Percentiles rank a stretch among this genome's conserved stretches.
phyloP scores from a whole-genome alignment of 78 protist genomes.

The Dictyostelium firmibasis region DNA sequence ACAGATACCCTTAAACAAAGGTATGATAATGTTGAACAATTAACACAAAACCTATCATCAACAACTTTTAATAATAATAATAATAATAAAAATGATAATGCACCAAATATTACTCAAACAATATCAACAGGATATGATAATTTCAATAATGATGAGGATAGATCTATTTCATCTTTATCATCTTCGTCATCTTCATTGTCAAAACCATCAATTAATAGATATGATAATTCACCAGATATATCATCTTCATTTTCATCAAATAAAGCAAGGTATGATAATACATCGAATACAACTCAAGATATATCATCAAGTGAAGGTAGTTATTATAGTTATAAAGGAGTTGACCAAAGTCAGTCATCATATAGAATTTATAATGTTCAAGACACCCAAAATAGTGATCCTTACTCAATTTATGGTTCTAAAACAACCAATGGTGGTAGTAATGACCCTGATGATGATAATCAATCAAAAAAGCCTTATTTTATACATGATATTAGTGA shows the following conservation, averaged over 20 bases:
- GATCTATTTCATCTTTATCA: neutral
- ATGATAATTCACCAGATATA: neutral
- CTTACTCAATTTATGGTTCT: neutral
- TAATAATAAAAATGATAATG: neutral
- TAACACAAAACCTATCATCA: neutral
- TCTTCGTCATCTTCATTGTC: neutral
- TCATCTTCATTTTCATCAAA: neutral
- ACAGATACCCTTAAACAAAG: neutral
- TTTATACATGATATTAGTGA: conserved; percentile 20
- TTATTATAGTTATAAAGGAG: neutral
- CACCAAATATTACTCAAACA: neutral
- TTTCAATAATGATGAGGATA: neutral
- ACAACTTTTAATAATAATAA: neutral
- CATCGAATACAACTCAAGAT: neutral
- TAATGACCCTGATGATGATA: neutral
- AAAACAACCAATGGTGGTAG: neutral
- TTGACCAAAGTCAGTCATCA: neutral
- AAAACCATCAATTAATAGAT: neutral
- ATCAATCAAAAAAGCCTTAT: neutral
- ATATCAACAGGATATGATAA: neutral
- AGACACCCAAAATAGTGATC: neutral
- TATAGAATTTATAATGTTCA: neutral
- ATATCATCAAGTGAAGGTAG: neutral
- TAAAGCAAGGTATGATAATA: neutral
- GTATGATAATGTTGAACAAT: neutral